Conservation (phyloP, 805 yeast species). For the Suhomyces pyralidae region DNA sequence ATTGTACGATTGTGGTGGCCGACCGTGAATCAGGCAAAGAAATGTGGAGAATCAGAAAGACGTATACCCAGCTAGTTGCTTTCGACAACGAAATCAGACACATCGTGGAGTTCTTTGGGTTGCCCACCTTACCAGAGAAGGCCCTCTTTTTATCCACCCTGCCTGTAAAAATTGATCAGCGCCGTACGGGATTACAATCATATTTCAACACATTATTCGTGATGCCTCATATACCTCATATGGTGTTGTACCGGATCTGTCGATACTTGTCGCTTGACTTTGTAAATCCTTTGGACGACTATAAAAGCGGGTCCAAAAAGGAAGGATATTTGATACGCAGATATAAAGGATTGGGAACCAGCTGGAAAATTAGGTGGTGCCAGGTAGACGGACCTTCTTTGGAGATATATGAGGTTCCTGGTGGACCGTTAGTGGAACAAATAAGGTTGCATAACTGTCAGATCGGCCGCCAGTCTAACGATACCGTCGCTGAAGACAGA, state of each 20-base stretch:
- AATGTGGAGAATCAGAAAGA: conserved; percentile 72
- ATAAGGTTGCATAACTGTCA: conserved; percentile 50
- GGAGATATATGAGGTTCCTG: conserved; percentile 55
- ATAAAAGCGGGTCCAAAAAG: conserved; percentile 51
- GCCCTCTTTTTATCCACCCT: conserved; percentile 52
- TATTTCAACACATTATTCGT: conserved; percentile 57
- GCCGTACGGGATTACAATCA: conserved; percentile 53
- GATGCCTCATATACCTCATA: conserved; percentile 56
- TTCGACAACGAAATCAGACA: conserved; percentile 63
- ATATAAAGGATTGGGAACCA: conserved; percentile 58
- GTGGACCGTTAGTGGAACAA: conserved; percentile 53
- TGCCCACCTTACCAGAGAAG: conserved; percentile 66
- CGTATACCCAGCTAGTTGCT: conserved; percentile 54
- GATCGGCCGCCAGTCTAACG: conserved; percentile 50
- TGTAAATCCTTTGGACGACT: conserved; percentile 55
- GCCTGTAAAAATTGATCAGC: conserved; percentile 62
- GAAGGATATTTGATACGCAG: conserved; percentile 66
- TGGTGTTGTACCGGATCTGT: conserved; percentile 52
- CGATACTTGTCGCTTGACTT: conserved; percentile 66
- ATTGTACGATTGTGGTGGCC: conserved; percentile 57
- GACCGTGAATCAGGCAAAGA: conserved; percentile 62
- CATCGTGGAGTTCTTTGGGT: conserved; percentile 46
- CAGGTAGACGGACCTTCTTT: conserved; percentile 58
- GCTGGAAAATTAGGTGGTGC: conserved; percentile 72
- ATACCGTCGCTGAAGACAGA: conserved; percentile 41